Evolutionary conservation across 441 rosid species (phyloP).

Genomic region (Gossypium schwendimanii): DNA sequence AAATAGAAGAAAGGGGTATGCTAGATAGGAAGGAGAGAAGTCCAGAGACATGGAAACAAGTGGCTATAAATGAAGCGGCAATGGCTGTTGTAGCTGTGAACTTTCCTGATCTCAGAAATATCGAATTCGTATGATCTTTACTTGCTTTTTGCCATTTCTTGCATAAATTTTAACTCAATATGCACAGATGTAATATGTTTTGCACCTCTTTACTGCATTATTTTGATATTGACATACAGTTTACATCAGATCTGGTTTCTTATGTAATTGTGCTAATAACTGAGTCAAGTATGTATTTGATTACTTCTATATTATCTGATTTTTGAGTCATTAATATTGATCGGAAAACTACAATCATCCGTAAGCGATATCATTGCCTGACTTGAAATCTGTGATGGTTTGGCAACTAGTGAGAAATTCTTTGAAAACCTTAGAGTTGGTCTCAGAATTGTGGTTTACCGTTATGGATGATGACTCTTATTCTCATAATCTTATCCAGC

Average conservation of each 20-base stretch:
- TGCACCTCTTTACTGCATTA: neutral
- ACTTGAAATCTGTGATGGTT: neutral
- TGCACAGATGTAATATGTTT: neutral
- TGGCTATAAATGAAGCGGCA: slow-evolving; percentile 88
- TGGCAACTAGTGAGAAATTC: neutral
- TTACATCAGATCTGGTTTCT: neutral
- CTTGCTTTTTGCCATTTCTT: slow-evolving; percentile 3
- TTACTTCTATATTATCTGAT: neutral
- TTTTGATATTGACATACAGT: neutral
- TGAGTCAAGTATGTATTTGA: neutral
- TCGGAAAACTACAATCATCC: neutral
- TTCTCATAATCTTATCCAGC: neutral
- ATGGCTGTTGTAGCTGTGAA: slow-evolving; percentile 91
- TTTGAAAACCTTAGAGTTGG: neutral
- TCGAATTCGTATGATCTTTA: slow-evolving; percentile 67
- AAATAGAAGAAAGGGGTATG: slow-evolving; percentile 94
- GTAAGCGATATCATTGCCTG: neutral
- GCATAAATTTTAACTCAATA: neutral
- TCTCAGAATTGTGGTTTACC: neutral
- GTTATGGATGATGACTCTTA: neutral
- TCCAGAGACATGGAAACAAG: slow-evolving; percentile 73
- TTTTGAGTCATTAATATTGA: neutral
- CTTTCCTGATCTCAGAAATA: slow-evolving; percentile 79
- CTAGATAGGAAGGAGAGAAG: slow-evolving; percentile 82
- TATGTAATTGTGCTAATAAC: neutral